Base-by-base conservation (phyloP, 1,284 basidiomycete genomes). In the Cryptococcus sp. region DNA sequence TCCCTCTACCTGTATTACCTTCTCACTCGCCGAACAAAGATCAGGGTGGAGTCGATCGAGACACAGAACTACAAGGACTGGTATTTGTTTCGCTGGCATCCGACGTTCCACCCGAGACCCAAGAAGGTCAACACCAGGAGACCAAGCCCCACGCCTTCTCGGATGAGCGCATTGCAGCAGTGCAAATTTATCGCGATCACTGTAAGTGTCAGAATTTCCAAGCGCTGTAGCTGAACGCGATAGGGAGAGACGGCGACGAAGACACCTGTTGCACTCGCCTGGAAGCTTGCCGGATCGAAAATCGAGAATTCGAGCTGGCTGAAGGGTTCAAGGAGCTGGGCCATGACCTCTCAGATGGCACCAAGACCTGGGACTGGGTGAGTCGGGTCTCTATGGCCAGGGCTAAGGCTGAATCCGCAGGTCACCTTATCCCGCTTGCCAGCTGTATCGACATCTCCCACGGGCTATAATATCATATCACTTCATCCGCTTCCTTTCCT, bases 401-500 rank as follows among this genome's bases (percentile, higher is more conserved):
- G 5, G 28, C 28, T 5, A 5, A 11, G 11, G 4, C 4, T 28
- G 4, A 11, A 28, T 11, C 11, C 28, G 28, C 11, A 28, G 28
- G 28, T 28, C 28, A 28, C 28, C 4, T 28, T 28, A 28, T 28
- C 28, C 11, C 28, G 28, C 28, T 28, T 28, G 11, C 28, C 28
- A 28, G 28, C 28, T 11, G 28, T 28, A 39, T 19, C 18, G 7
- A 39, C 14, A 13, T 61, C 61, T 1, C 61, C 65, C 2, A 42
- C 50, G 19, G 53, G 56, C 14, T 56, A 51, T 2, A 50, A 57
- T 1, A 52, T 72, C 1, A 41, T 64, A 19, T 45, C 66, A 16
- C 48, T 72, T 5, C 25, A 48, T 1, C 61, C 61, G 7, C 52
- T 70, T 2, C 57, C 59, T 0, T 50, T 62, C 19, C 46, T 69